A percentile compares a stretch with the other conserved stretches of the same genome.
phyloP scores from a whole-genome alignment of 371 early-diverging fungal genomes.

The Zopfochytrium polystomum region DNA sequence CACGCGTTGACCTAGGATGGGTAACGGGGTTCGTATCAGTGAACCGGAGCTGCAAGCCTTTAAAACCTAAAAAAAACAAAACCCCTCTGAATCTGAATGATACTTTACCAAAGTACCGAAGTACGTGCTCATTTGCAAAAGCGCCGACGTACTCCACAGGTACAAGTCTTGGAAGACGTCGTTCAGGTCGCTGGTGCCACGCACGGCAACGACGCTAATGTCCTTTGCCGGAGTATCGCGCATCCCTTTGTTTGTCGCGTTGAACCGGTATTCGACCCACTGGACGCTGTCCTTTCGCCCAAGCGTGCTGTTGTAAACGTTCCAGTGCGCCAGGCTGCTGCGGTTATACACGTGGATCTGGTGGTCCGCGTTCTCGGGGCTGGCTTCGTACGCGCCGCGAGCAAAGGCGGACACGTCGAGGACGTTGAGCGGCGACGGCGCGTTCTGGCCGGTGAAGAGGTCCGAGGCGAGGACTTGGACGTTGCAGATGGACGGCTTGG shows the following conservation, averaged over 20 bases:
- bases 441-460: no score
- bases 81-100: no score
- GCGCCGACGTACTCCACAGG: conserved; percentile 15
- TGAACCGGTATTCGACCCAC: conserved; percentile 10
- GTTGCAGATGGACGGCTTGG: no score
- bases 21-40: no score
- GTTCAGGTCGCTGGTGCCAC: conserved; percentile 20
- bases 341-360: background rate
- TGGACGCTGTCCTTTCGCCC: background rate
- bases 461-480: no score
- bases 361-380: background rate
- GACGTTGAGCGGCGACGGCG: background rate
- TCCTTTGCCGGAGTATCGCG: no score
- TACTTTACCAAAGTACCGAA: conserved; percentile 17
- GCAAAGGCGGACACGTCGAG: conserved; percentile 15
- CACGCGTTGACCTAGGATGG: conserved; percentile 13
- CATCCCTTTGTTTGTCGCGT: no score
- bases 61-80: background rate
- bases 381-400: conserved; percentile 7
- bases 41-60: background rate
- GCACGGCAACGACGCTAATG: conserved; percentile 16
- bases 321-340: background rate
- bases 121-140: conserved; percentile 15
- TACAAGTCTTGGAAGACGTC: conserved; percentile 31
- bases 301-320: background rate